Percentiles rank a stretch among this genome's conserved stretches.
phyloP scores from a whole-genome alignment of 345 rosid species.

The Eutrema heterophyllum region DNA sequence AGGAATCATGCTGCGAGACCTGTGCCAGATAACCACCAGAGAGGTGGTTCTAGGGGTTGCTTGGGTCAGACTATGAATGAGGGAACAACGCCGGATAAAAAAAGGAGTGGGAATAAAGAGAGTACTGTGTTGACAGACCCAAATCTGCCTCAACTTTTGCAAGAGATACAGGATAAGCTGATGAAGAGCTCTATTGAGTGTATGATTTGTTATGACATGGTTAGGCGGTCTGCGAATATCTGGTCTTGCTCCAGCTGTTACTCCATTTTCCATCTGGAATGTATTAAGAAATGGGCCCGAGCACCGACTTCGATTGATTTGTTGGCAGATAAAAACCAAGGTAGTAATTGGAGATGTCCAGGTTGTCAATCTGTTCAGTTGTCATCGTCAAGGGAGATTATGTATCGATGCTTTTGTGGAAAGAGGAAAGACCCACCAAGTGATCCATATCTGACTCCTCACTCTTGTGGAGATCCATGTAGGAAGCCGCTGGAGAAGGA shows the following conservation, averaged over 20 bases:
- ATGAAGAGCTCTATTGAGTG: conserved; percentile 60
- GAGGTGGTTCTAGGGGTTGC: conserved; percentile 31
- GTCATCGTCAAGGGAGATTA: conserved; percentile 55
- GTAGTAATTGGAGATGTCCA: conserved; percentile 84
- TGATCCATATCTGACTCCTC: conserved; percentile 83
- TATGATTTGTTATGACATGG: conserved; percentile 92
- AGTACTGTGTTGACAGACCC: conserved; percentile 36
- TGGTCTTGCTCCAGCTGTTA: conserved; percentile 90
- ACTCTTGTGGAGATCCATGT: conserved; percentile 89
- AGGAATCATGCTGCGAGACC: conserved; percentile 25
- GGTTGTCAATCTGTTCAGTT: conserved; percentile 84
- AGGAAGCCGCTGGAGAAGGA: conserved; percentile 73
- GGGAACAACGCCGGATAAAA: conserved; percentile 20
- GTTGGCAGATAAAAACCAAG: conserved; percentile 65
- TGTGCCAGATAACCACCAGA: conserved; percentile 19
- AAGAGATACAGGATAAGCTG: conserved; percentile 82
- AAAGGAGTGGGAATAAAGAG: neutral
- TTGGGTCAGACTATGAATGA: conserved; percentile 25
- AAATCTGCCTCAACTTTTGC: conserved; percentile 69
- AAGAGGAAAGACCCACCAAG: conserved; percentile 72
- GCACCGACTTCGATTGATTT: conserved; percentile 76
- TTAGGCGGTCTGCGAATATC: conserved; percentile 57
- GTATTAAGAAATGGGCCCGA: conserved; percentile 87
- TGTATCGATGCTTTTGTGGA: conserved; percentile 67
- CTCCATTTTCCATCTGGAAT: conserved; percentile 74